These are phyloP conservation scores for Didymella sp. DNA, from an alignment of 2,329 filamentous ascomycete species.

Conservation along the genomic window DNA sequence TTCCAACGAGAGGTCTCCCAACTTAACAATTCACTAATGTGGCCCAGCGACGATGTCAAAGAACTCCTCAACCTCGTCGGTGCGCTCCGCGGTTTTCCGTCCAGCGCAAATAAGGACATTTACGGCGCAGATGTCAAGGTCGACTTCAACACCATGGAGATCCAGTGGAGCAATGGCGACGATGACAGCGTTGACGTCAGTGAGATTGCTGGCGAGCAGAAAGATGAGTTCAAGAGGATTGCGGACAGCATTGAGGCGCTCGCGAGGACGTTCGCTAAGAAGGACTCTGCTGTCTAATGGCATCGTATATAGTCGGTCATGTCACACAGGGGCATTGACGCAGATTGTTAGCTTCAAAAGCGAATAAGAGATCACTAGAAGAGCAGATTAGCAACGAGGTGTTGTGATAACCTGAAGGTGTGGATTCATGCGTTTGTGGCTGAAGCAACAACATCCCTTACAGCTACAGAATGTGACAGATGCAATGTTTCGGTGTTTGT, in stretches of 20 bases:
- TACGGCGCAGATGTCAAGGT: constrained; percentile 51
- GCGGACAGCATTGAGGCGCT: constrained; percentile 53
- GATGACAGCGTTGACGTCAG: constrained; percentile 45
- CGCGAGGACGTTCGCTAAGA: constrained; percentile 51
- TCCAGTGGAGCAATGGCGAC: constrained; percentile 53
- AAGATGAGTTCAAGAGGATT: constrained; percentile 54
- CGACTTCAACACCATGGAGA: constrained; percentile 53
- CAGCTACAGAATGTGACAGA: no score
- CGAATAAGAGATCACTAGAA: no score
- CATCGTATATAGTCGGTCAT: background rate
- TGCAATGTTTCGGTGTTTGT: background rate
- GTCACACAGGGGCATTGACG: background rate
- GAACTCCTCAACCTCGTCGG: constrained; percentile 51
- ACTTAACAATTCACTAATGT: background rate
- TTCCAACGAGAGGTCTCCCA: background rate
- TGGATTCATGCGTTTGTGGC: no score
- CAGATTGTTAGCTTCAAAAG: background rate
- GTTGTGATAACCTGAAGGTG: no score
- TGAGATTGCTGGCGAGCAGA: constrained; percentile 51
- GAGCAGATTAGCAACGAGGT: no score
- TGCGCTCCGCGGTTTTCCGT: constrained; percentile 51
- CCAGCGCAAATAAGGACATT: constrained; percentile 48
- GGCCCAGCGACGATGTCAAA: constrained; percentile 46
- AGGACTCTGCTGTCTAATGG: constrained; percentile 46
- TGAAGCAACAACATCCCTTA: no score